Percentiles rank a stretch among this genome's conserved stretches.
Conservation (phyloP, 768 basidiomycete genomes). For the Pleurotus tuber-regium region DNA sequence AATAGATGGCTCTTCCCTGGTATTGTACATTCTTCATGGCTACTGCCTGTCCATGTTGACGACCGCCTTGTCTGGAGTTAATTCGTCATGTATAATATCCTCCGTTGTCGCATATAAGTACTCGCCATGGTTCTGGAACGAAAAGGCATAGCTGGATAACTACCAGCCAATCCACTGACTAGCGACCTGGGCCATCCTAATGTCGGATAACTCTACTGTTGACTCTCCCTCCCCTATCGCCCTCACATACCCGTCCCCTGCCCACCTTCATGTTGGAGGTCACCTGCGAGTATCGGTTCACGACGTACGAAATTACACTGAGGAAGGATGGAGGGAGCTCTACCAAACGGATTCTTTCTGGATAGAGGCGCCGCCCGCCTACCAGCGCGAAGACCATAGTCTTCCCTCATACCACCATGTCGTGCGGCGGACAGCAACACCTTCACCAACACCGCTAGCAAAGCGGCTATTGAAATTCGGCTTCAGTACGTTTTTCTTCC, state of each 20-base stretch:
- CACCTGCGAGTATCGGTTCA: background rate
- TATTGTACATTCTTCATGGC: slow-evolving; percentile 7
- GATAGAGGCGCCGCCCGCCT: slow-evolving; percentile 4
- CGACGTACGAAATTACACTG: slow-evolving; percentile 1
- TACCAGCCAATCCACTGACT: slow-evolving; percentile 11
- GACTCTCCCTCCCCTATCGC: slow-evolving; percentile 3
- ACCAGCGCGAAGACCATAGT: slow-evolving; percentile 8
- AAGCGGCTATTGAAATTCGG: slow-evolving; percentile 6
- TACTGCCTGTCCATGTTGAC: slow-evolving; percentile 4
- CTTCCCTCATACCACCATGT: slow-evolving; percentile 8
- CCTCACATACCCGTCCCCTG: slow-evolving; percentile 7
- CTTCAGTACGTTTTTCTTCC: slow-evolving; percentile 1
- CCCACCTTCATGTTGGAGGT: slow-evolving; percentile 4
- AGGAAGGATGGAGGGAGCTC: slow-evolving; percentile 6
- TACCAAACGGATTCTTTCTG: slow-evolving; percentile 1
- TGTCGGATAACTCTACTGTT: slow-evolving; percentile 7
- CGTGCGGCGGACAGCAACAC: background rate
- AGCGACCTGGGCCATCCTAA: slow-evolving; percentile 7
- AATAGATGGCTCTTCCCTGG: slow-evolving; percentile 7
- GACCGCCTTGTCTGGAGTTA: background rate
- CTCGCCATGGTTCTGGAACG: background rate
- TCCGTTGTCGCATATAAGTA: slow-evolving; percentile 2
- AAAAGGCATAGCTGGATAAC: slow-evolving; percentile 6
- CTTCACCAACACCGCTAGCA: slow-evolving; percentile 1
- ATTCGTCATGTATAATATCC: slow-evolving; percentile 1